Conservation (phyloP, 2,329 filamentous ascomycete genomes). For the Aspergillus amoenus region DNA sequence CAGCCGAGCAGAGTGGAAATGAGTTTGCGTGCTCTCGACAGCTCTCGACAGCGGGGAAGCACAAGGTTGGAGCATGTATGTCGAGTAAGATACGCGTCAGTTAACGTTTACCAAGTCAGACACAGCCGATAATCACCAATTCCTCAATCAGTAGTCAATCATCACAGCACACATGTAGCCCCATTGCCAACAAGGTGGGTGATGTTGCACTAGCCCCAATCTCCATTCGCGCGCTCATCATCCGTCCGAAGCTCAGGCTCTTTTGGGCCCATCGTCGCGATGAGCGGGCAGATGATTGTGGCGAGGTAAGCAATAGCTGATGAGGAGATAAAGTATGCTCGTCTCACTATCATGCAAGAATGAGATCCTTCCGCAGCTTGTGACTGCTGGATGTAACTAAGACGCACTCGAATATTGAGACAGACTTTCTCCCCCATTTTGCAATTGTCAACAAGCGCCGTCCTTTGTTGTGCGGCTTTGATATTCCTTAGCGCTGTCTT, state of each 20-base stretch:
- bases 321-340: neutral
- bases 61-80: conserved; percentile 4
- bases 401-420: neutral
- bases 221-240: conserved; percentile 9
- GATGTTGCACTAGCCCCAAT: conserved; percentile 23
- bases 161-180: conserved; percentile 21
- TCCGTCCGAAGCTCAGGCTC: neutral
- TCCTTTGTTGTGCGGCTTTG: neutral
- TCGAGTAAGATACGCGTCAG: conserved; percentile 3
- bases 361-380: neutral
- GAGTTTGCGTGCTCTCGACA: neutral
- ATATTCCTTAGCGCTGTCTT: conserved; percentile 1
- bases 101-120: conserved; percentile 5
- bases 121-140: conserved; percentile 12
- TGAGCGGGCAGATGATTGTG: neutral
- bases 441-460: neutral
- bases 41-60: neutral
- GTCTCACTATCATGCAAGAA: neutral
- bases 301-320: neutral
- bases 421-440: neutral
- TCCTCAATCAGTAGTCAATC: conserved; percentile 12
- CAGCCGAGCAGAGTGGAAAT: neutral
- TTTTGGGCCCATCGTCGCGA: neutral
- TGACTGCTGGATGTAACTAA: neutral
- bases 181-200: conserved; percentile 21